phyloP scores from a whole-genome alignment of 768 basidiomycete species.

The Boletus tomentosulus region DNA sequence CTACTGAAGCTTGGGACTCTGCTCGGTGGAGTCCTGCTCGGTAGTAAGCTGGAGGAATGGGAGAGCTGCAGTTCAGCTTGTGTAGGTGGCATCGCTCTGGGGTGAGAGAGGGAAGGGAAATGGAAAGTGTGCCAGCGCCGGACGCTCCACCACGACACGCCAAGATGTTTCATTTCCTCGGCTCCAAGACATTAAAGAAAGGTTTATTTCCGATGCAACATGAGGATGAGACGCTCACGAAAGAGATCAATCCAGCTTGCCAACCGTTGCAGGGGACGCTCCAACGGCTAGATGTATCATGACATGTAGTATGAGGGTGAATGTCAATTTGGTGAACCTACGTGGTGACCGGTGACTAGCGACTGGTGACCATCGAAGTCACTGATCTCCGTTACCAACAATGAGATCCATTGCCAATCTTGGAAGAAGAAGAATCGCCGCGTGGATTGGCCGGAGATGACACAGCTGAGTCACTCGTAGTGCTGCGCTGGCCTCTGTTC shows the following conservation, averaged over 20 bases:
- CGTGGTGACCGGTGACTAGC: neutral
- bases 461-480: neutral
- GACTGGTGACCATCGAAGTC: neutral
- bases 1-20: conserved; percentile 27
- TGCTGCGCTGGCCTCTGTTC: neutral
- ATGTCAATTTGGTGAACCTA: neutral
- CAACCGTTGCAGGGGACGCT: neutral
- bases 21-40: conserved; percentile 7
- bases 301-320: neutral
- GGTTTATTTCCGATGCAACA: neutral
- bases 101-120: neutral
- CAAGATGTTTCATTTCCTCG: neutral
- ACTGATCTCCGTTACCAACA: neutral
- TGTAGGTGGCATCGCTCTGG: conserved; percentile 14
- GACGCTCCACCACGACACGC: neutral
- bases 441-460: neutral
- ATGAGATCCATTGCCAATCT: neutral
- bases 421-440: neutral
- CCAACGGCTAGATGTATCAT: neutral
- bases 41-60: conserved; percentile 10
- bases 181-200: neutral
- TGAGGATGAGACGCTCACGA: neutral
- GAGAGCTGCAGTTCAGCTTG: conserved; percentile 1
- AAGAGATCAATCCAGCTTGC: neutral
- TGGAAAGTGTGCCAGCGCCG: neutral